Percentiles rank a stretch among this genome's conserved stretches.
Conservation (phyloP, 441 rosid species). For the Gossypium gossypioides region DNA sequence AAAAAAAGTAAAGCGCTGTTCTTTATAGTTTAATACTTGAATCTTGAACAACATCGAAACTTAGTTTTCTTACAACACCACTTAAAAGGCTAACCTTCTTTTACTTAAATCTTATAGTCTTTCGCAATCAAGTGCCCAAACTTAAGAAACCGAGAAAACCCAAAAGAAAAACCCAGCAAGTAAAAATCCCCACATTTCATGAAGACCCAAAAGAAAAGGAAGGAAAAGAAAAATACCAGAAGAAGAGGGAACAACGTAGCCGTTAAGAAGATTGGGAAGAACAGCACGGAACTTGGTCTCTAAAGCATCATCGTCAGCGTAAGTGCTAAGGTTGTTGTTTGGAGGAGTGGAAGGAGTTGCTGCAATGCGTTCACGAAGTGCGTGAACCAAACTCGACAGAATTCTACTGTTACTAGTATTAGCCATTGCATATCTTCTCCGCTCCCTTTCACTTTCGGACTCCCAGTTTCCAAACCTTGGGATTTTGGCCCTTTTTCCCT, state of each 20-base stretch:
- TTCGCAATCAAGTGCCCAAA: neutral
- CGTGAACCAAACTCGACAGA: constrained; percentile 73
- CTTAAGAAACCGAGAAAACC: neutral
- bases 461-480: neutral
- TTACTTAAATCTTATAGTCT: neutral
- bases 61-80: neutral
- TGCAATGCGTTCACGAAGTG: constrained; percentile 81
- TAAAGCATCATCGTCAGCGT: constrained; percentile 51
- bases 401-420: constrained; percentile 27
- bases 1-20: neutral
- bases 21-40: neutral
- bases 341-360: constrained; percentile 60
- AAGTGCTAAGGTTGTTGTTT: constrained; percentile 17
- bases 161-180: neutral
- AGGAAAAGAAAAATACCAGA: constrained; percentile 28
- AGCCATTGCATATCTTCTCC: constrained; percentile 27
- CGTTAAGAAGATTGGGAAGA: constrained; percentile 65
- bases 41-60: neutral
- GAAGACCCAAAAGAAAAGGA: neutral
- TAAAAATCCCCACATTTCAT: neutral
- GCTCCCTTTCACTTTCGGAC: neutral
- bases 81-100: neutral
- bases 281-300: constrained; percentile 65
- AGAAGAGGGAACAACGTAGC: constrained; percentile 70
- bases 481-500: neutral